Percentiles rank a stretch among this genome's conserved stretches.
Evolutionary conservation across 768 basidiomycete species (phyloP).

Genomic region (Hypholoma fasciculare): DNA sequence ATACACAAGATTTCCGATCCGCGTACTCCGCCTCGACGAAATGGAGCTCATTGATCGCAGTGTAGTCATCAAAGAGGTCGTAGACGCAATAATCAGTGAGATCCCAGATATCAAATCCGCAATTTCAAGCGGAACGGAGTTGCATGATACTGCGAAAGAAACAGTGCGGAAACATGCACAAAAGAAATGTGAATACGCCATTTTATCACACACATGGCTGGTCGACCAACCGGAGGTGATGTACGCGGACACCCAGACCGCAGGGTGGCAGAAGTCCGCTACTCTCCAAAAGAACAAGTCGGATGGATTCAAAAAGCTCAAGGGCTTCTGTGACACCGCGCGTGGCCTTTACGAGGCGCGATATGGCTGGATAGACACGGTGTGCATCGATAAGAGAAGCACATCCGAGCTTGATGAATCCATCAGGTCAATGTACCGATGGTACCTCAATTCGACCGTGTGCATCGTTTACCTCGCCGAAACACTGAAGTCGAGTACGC

Average conservation of each 20-base stretch:
- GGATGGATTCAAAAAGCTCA: background rate
- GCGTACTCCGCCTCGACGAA: background rate
- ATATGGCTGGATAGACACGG: conserved; percentile 8
- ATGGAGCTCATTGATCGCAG: background rate
- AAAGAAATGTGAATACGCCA: background rate
- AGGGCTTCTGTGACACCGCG: background rate
- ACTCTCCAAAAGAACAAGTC: background rate
- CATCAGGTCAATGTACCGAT: conserved; percentile 10
- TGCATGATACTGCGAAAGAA: background rate
- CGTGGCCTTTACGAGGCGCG: background rate
- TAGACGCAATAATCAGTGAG: background rate
- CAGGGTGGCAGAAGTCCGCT: background rate
- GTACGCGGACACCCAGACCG: background rate
- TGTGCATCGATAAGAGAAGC: conserved; percentile 11
- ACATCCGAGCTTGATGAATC: conserved; percentile 13
- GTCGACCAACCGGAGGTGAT: background rate
- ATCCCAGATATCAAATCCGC: background rate
- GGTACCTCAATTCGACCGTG: conserved; percentile 6
- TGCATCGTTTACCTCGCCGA: conserved; percentile 7
- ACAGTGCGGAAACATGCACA: background rate
- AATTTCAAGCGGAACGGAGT: background rate
- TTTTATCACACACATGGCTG: background rate
- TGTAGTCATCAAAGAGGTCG: background rate
- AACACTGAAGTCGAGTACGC: background rate
- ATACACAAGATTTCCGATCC: background rate